Evolutionary conservation across 1,284 basidiomycete genomes (phyloP), one percentile per base, ranked within the genome.

Genomic region (Papiliotrema laurentii): DNA sequence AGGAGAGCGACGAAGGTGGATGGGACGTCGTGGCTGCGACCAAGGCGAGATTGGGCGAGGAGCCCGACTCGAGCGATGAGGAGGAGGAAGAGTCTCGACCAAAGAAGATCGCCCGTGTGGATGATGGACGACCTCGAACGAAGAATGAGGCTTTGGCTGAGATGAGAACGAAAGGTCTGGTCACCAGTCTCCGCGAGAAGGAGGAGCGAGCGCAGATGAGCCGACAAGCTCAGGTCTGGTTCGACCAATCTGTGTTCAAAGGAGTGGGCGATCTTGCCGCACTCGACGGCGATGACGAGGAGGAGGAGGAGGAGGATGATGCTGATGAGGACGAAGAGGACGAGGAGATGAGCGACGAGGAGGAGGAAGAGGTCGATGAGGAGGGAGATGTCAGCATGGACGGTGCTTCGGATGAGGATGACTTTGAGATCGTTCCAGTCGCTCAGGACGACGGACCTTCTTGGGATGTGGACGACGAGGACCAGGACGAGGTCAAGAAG

Each of bases 221-320:
- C 55, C 72, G 77, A 21, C 77, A 78, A 39, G 80, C 81, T 14
- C 78, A 78, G 54, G 73, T 97, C 19, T 99, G 96, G 96, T 99
- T 98, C 73, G 87, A 90, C 64, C 96, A 97, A 72, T 86, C 87
- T 44, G 75, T 97, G 43, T 99, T 99, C 78, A 81, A 84, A 51
- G 86, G 80, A n/a, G 67, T 89, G 6, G 82, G 82, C 25, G 78
- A 79, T 42, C 62, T 82, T 7, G 77, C 77, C 10, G 76, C 76
- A n/a, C 66, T 79, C n/a, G 73, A 74, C 28, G 77, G 72, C 1
- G 73, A 74, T 43, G 75, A 75, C 13, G 73, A 73, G 11, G 77
- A 80, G 37, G 64, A 62, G 11, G 69, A 69, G 30, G 73, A 66
- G 18, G 63, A 64, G 25, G 63, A 66, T 18, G 57, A 58, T 4